phyloP scores from a whole-genome alignment of 371 early-diverging fungal species.

The Rhizopus arrhizus region DNA sequence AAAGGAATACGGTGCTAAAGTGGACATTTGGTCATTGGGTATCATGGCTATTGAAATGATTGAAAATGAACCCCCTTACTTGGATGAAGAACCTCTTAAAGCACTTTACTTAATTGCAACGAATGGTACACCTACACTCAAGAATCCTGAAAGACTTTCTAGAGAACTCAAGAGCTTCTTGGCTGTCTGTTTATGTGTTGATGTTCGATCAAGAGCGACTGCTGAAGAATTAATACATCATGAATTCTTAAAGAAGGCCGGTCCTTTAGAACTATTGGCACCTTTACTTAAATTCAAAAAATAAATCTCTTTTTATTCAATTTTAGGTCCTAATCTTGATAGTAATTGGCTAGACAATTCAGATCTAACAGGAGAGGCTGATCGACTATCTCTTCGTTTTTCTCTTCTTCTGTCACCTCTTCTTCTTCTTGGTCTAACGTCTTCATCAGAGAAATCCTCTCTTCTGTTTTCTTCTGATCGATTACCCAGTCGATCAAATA shows the following conservation, averaged over 20 bases:
- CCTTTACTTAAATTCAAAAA: slow-evolving; percentile 58
- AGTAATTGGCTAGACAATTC: slow-evolving; percentile 21
- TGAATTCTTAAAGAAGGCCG: slow-evolving; percentile 72
- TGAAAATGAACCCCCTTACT: slow-evolving; percentile 96
- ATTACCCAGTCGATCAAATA: slow-evolving; percentile 31
- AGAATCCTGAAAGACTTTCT: slow-evolving; percentile 82
- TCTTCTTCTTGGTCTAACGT: background rate
- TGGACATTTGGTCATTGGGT: slow-evolving; percentile 93
- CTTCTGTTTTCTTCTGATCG: background rate
- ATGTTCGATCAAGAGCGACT: slow-evolving; percentile 82
- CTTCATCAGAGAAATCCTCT: too few relatives aligned
- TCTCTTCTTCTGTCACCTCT: background rate
- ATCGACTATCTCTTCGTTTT: slow-evolving; percentile 9
- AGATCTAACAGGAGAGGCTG: slow-evolving; percentile 8
- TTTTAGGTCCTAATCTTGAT: slow-evolving; percentile 14
- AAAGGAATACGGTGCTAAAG: slow-evolving; percentile 86
- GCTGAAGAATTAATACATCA: slow-evolving; percentile 82
- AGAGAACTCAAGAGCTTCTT: slow-evolving; percentile 84
- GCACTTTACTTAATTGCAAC: slow-evolving; percentile 96
- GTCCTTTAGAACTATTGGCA: slow-evolving; percentile 53
- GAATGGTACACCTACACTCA: slow-evolving; percentile 94
- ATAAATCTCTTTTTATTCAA: slow-evolving; percentile 5
- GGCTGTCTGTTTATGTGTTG: slow-evolving; percentile 87
- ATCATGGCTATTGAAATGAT: slow-evolving; percentile 98
- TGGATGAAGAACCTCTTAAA: slow-evolving; percentile 92